Percentiles rank a stretch among this genome's conserved stretches.
These are phyloP conservation scores for Theobroma cacao DNA, from an alignment of 345 rosid species.

Conservation along the genomic window DNA sequence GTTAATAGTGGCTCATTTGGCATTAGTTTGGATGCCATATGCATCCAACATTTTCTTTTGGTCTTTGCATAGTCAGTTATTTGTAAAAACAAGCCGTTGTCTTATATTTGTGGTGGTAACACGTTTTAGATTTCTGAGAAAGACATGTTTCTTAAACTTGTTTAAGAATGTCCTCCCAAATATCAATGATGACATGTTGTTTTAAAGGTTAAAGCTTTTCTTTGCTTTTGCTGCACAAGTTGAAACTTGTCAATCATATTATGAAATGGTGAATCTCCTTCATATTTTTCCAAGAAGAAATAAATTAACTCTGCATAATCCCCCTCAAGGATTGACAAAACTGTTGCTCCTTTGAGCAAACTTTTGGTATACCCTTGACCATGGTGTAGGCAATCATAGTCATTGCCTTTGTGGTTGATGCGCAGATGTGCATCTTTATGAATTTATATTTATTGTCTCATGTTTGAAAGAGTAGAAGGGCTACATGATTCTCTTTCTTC, in stretches of 20 bases:
- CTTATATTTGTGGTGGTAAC: background rate
- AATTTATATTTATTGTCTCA: background rate
- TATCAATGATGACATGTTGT: background rate
- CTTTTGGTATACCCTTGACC: background rate
- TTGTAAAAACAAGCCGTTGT: background rate
- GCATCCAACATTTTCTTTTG: background rate
- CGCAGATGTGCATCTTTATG: background rate
- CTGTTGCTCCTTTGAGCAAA: background rate
- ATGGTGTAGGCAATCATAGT: background rate
- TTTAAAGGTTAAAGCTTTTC: background rate
- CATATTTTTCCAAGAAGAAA: background rate
- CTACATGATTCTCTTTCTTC: background rate
- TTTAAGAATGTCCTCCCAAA: background rate
- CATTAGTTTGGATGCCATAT: background rate
- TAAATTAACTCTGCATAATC: background rate
- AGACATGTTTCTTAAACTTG: background rate
- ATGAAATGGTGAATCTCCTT: background rate
- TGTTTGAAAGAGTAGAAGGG: constrained; percentile 8
- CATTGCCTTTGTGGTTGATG: background rate
- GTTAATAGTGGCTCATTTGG: background rate
- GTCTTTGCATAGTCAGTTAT: background rate
- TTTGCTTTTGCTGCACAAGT: background rate
- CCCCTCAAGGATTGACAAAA: background rate
- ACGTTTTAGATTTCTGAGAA: background rate
- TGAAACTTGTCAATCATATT: background rate